Evolutionary conservation across 1,139 yeast genomes (phyloP).

Genomic region (Blastobotrys malaysiensis): DNA sequence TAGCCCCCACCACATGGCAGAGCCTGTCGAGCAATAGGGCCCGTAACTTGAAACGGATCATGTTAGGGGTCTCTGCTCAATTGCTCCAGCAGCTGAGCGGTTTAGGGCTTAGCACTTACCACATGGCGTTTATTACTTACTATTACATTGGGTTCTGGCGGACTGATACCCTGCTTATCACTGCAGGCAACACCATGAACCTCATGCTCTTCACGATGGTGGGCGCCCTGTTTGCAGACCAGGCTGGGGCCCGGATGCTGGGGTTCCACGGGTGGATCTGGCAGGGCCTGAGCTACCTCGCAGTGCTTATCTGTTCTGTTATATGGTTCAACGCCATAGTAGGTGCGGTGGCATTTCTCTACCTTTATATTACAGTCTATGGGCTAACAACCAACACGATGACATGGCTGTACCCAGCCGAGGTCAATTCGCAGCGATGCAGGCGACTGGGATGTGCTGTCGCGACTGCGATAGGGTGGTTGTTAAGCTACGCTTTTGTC

Average conservation of each 20-base stretch:
- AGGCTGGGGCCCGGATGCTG: conserved; percentile 6
- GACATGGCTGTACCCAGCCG: conserved; percentile 33
- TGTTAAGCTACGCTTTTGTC: conserved; percentile 45
- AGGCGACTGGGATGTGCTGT: conserved; percentile 47
- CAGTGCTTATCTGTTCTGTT: conserved; percentile 10
- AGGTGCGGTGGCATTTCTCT: conserved; percentile 23
- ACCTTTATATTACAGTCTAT: conserved; percentile 11
- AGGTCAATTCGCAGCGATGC: conserved; percentile 48
- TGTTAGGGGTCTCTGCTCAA: conserved; percentile 4
- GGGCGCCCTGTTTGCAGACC: conserved; percentile 7
- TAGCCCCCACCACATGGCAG: conserved; percentile 14
- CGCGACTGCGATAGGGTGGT: conserved; percentile 48
- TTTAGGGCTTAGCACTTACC: conserved; percentile 6
- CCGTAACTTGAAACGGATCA: conserved; percentile 4
- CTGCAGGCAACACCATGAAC: conserved; percentile 11
- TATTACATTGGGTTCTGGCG: background rate
- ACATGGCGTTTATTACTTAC: conserved; percentile 3
- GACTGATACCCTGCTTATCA: background rate
- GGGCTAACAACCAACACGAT: conserved; percentile 30
- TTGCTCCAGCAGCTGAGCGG: conserved; percentile 8
- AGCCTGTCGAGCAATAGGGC: background rate
- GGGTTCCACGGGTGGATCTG: conserved; percentile 9
- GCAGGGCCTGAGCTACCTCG: conserved; percentile 11
- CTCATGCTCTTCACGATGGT: conserved; percentile 7
- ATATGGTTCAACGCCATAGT: conserved; percentile 5